A percentile compares a stretch with the other conserved stretches of the same genome.
Evolutionary conservation across 257 asterid genomes (phyloP).

Genomic region (Solanum etuberosum): DNA sequence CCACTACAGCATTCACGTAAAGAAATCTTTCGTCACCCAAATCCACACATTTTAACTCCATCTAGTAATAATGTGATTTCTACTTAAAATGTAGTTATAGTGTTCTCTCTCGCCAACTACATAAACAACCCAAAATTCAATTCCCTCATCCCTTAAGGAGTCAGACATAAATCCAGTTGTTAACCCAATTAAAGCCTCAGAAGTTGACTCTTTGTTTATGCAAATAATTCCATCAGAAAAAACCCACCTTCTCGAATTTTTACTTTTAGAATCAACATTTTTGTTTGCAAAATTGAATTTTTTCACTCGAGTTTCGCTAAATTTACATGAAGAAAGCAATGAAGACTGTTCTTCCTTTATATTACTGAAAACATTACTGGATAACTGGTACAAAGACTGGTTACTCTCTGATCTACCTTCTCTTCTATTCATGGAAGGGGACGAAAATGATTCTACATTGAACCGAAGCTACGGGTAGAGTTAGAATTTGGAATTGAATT

Average conservation of each 20-base stretch:
- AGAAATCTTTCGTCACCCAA: conserved; percentile 68
- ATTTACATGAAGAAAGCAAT: not conserved
- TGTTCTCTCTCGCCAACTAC: conserved; percentile 82
- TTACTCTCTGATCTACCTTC: conserved; percentile 52
- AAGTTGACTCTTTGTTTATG: conserved; percentile 63
- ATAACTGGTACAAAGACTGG: conserved; percentile 31
- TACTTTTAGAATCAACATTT: not conserved
- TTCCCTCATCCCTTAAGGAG: conserved; percentile 66
- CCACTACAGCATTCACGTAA: not conserved
- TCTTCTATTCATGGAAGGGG: conserved; percentile 35
- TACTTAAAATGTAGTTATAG: conserved; percentile 66
- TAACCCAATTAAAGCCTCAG: conserved; percentile 71
- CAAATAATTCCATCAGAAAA: conserved; percentile 73
- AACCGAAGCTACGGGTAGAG: not conserved
- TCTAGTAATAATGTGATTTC: conserved; percentile 63
- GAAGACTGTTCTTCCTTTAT: not conserved
- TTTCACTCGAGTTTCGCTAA: not conserved
- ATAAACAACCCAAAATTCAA: conserved; percentile 63
- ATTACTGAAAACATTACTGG: conserved; percentile 2
- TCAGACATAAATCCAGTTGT: conserved; percentile 67
- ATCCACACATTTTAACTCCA: conserved; percentile 74
- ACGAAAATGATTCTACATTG: conserved; percentile 13
- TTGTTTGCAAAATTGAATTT: conserved; percentile 7
- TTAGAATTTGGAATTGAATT: too few species aligned
- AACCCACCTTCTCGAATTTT: conserved; percentile 7